These are phyloP conservation scores for Calycina marina DNA, from an alignment of 2,329 filamentous ascomycete genomes.

Conservation along the genomic window DNA sequence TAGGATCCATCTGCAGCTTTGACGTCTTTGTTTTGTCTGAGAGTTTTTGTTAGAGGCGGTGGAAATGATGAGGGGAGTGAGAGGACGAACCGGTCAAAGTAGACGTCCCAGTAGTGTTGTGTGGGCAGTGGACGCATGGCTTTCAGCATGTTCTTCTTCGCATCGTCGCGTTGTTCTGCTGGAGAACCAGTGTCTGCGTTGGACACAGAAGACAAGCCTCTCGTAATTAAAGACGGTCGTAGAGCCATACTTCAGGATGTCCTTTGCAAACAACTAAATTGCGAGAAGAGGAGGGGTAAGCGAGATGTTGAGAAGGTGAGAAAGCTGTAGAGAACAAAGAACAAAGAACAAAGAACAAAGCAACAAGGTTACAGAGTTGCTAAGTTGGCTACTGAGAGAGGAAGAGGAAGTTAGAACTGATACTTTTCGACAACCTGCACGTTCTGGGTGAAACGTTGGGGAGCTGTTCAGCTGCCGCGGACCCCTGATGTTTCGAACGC, in stretches of 20 bases:
- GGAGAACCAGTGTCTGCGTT: conserved; percentile 51
- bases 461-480: neutral
- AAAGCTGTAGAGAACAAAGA: conserved; percentile 1
- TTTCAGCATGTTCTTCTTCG: conserved; percentile 72
- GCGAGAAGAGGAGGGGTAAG: no score
- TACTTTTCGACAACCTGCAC: no score
- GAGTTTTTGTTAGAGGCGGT: conserved; percentile 2
- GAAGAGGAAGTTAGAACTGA: no score
- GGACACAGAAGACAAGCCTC: conserved; percentile 46
- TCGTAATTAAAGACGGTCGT: conserved; percentile 44
- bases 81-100: conserved; percentile 41
- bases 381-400: no score
- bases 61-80: neutral
- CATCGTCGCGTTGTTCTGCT: conserved; percentile 59
- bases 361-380: no score
- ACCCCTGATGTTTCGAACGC: no score
- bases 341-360: no score
- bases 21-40: conserved; percentile 21
- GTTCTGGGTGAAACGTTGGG: no score
- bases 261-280: no score
- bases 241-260: conserved; percentile 38
- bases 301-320: no score
- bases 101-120: conserved; percentile 69
- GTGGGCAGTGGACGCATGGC: conserved; percentile 58
- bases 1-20: conserved; percentile 24